Percentiles rank a stretch among this genome's conserved stretches.
Conservation (phyloP, 371 early-diverging fungal genomes). For the Mortierella sp. region DNA sequence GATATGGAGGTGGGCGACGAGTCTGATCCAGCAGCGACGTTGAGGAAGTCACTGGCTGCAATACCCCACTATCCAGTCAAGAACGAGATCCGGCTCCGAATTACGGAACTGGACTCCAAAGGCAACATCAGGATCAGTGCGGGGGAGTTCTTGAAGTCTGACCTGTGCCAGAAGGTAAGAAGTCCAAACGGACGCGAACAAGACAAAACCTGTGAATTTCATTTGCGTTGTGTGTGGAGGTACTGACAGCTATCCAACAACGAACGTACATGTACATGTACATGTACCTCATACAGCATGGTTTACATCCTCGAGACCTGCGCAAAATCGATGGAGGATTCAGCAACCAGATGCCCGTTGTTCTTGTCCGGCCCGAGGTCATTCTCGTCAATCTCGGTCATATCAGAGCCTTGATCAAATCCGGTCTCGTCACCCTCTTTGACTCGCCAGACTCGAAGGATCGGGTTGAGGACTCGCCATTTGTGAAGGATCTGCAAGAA, state of each 20-base stretch:
- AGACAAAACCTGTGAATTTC: too few species aligned
- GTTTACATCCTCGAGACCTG: constrained; percentile 77
- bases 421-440: constrained; percentile 82
- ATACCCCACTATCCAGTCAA: constrained; percentile 24
- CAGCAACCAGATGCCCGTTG: constrained; percentile 81
- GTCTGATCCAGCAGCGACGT: constrained; percentile 7
- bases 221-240: too few species aligned
- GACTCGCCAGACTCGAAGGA: constrained; percentile 73
- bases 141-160: constrained; percentile 80
- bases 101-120: constrained; percentile 74
- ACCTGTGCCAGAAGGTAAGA: constrained; percentile 70
- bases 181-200: too few species aligned
- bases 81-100: constrained; percentile 40
- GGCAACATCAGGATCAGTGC: constrained; percentile 74
- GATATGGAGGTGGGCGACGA: constrained; percentile 6
- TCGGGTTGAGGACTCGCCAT: constrained; percentile 74
- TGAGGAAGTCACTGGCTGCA: constrained; percentile 28
- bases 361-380: constrained; percentile 86
- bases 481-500: constrained; percentile 84
- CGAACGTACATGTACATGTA: not conserved
- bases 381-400: constrained; percentile 84
- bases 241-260: not conserved
- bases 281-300: constrained; percentile 57
- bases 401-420: constrained; percentile 82
- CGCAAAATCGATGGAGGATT: constrained; percentile 81